Evolutionary conservation across 306 rosid genomes (phyloP).

Genomic region (Prunus mume): DNA sequence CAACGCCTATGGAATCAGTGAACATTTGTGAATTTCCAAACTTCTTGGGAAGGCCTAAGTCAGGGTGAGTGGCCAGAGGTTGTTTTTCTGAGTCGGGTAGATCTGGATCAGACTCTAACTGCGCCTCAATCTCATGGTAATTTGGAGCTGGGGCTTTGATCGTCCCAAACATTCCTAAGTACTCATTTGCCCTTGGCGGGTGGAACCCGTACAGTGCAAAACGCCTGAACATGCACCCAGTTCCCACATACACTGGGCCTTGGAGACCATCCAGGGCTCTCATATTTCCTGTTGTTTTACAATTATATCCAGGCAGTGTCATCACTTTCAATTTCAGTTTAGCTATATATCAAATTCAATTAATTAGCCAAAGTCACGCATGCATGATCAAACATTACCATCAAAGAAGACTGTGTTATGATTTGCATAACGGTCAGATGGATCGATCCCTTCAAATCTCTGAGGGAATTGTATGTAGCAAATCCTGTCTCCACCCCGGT

Average conservation of each 20-base stretch:
- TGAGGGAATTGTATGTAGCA: constrained; percentile 88
- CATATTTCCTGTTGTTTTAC: constrained; percentile 56
- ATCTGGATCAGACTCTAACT: constrained; percentile 32
- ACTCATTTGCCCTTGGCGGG: constrained; percentile 83
- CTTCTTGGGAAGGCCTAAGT: constrained; percentile 57
- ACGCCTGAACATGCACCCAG: constrained; percentile 85
- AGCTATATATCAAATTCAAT: background rate
- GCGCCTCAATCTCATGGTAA: constrained; percentile 22
- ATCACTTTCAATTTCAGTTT: background rate
- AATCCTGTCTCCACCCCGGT: constrained; percentile 79
- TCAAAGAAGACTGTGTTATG: constrained; percentile 90
- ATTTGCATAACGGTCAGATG: constrained; percentile 87
- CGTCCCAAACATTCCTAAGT: constrained; percentile 64
- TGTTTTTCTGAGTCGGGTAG: constrained; percentile 37
- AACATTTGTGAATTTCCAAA: constrained; percentile 66
- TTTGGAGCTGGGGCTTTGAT: constrained; percentile 46
- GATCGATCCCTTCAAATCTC: constrained; percentile 86
- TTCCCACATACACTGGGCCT: constrained; percentile 88
- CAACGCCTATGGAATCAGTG: constrained; percentile 57
- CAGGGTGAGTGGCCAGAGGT: constrained; percentile 56
- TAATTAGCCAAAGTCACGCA: background rate
- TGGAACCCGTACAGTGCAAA: constrained; percentile 79
- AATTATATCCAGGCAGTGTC: background rate
- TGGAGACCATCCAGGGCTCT: constrained; percentile 88
- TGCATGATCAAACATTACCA: constrained; percentile 42